Conservation (phyloP, 139 green algal genomes). For the Nannochloris sp. region DNA sequence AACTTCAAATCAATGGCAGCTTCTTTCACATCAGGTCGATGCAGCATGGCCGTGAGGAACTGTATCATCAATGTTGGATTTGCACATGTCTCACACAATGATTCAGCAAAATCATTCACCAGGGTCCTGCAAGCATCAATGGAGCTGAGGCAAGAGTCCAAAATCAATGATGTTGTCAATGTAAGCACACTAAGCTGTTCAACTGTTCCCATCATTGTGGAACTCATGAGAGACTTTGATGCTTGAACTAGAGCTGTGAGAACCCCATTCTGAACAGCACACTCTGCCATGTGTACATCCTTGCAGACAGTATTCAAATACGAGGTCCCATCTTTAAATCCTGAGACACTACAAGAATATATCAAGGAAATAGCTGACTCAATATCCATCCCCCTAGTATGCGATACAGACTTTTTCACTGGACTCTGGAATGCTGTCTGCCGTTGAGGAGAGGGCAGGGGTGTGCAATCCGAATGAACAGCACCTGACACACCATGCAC, state of each 20-base stretch:
- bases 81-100: slow-evolving; percentile 19
- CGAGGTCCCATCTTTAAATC: slow-evolving; percentile 21
- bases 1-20: slow-evolving; percentile 20
- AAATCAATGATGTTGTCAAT: slow-evolving; percentile 11
- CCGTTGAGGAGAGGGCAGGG: too few relatives aligned
- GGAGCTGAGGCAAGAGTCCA: slow-evolving; percentile 12
- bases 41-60: slow-evolving; percentile 17
- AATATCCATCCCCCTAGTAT: neutral
- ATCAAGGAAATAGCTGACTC: slow-evolving; percentile 7
- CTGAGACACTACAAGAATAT: neutral
- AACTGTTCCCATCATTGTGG: slow-evolving; percentile 12
- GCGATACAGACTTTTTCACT: slow-evolving; percentile 13
- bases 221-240: slow-evolving; percentile 15
- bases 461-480: neutral
- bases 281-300: neutral
- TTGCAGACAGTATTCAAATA: slow-evolving; percentile 11
- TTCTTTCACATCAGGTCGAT: slow-evolving; percentile 18
- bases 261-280: slow-evolving; percentile 4
- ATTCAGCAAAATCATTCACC: slow-evolving; percentile 4
- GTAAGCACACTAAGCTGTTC: slow-evolving; percentile 17
- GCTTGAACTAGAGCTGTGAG: slow-evolving; percentile 22
- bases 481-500: neutral
- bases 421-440: slow-evolving; percentile 5
- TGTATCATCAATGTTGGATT: slow-evolving; percentile 21
- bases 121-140: slow-evolving; percentile 9